A percentile compares a stretch with the other conserved stretches of the same genome.
phyloP scores from a whole-genome alignment of 2,329 filamentous ascomycete species.

The Hyphodiscus sp. region DNA sequence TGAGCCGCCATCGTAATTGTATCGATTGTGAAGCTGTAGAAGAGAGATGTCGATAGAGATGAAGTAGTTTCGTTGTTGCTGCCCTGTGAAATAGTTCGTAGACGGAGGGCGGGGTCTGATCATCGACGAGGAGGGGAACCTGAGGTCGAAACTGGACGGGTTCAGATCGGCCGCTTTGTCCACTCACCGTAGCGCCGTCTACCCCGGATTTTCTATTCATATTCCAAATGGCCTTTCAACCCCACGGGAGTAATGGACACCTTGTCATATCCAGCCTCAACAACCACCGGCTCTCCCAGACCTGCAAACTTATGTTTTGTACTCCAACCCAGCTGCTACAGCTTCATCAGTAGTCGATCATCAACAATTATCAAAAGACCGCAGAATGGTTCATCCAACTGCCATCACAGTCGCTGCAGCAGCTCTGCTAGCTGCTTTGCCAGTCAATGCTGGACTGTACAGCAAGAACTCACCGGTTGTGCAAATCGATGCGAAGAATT shows the following conservation, averaged over 20 bases:
- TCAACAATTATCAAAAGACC: conserved; percentile 2
- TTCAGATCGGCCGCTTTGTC: not conserved
- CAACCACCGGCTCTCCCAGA: not conserved
- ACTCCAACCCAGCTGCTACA: conserved; percentile 18
- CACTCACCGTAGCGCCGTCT: not conserved
- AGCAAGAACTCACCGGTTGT: conserved; percentile 80
- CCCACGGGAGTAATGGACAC: conserved; percentile 7
- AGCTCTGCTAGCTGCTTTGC: conserved; percentile 59
- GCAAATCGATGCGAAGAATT: conserved; percentile 72
- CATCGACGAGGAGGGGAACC: not conserved
- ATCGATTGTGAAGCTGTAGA: not conserved
- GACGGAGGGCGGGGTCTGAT: not conserved
- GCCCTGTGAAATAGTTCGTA: not conserved
- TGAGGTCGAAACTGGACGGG: not conserved
- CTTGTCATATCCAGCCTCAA: conserved; percentile 8
- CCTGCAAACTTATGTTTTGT: conserved; percentile 17
- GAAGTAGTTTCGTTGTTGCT: not conserved
- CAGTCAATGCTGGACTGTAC: conserved; percentile 69
- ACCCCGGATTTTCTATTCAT: conserved; percentile 16
- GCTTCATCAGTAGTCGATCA: conserved; percentile 16
- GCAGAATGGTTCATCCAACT: conserved; percentile 47
- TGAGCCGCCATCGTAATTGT: not conserved
- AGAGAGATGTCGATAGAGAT: not conserved
- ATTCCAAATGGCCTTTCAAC: conserved; percentile 21
- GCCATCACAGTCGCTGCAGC: conserved; percentile 46